Conservation (phyloP, 495 filamentous ascomycete species). For the Aspergillus nidulans region DNA sequence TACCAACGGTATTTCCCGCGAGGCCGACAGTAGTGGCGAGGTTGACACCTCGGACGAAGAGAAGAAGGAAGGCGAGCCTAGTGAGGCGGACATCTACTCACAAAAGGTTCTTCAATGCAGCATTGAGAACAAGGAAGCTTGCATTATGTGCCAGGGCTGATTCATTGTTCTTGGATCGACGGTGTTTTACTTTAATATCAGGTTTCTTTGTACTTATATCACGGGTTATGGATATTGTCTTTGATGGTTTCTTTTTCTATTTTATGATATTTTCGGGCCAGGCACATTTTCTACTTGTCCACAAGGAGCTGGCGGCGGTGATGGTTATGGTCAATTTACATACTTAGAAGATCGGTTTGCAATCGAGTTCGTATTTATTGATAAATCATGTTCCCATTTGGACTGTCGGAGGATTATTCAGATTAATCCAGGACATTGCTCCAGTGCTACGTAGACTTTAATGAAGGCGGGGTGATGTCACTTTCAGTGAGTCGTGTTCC, state of each 20-base stretch:
- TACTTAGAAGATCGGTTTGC: constrained; percentile 8
- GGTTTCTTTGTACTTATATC: constrained; percentile 33
- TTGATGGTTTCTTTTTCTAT: constrained; percentile 18
- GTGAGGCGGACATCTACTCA: constrained; percentile 88
- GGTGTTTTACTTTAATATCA: constrained; percentile 16
- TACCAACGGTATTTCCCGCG: constrained; percentile 54
- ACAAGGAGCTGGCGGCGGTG: constrained; percentile 7
- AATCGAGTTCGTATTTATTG: not conserved
- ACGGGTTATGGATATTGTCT: constrained; percentile 37
- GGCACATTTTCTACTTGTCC: constrained; percentile 1
- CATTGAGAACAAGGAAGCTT: constrained; percentile 87
- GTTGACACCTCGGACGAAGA: constrained; percentile 44
- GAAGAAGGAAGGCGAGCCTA: constrained; percentile 61
- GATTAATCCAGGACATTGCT: not conserved
- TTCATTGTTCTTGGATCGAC: constrained; percentile 13
- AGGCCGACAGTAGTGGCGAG: constrained; percentile 48
- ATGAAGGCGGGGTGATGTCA: not conserved
- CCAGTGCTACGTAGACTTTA: not conserved
- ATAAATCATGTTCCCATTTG: not conserved
- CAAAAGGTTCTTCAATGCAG: constrained; percentile 87
- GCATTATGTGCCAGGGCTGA: constrained; percentile 85
- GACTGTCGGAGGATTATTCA: not conserved
- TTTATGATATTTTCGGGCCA: constrained; percentile 10
- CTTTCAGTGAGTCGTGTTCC: not conserved
- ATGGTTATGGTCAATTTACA: constrained; percentile 7